Evolutionary conservation across 768 basidiomycete species (phyloP).

Genomic region (Rhodotorula toruloides): DNA sequence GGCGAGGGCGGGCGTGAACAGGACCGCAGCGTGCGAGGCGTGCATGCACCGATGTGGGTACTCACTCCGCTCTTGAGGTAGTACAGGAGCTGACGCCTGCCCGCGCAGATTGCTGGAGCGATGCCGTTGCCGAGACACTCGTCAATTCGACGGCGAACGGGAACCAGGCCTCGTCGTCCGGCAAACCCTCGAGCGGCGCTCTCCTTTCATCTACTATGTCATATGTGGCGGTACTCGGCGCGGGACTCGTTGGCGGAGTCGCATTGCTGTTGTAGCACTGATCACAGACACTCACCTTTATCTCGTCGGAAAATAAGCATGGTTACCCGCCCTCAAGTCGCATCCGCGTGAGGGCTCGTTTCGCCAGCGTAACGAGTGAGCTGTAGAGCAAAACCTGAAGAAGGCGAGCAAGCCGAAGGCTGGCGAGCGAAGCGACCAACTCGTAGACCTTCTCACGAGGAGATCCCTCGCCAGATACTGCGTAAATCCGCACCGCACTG

Average conservation of each 20-base stretch:
- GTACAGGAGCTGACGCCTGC: neutral
- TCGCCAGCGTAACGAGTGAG: no score
- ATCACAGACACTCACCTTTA: no score
- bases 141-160: slow-evolving; percentile 21
- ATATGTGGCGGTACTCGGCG: neutral
- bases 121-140: slow-evolving; percentile 8
- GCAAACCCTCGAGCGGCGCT: neutral
- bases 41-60: slow-evolving; percentile 23
- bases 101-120: slow-evolving; percentile 35
- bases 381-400: no score
- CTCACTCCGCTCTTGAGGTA: neutral
- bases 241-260: neutral
- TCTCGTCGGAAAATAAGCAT: no score
- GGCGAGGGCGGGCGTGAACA: slow-evolving; percentile 5
- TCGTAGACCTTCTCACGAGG: no score
- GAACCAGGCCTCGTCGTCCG: neutral
- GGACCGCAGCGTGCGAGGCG: slow-evolving; percentile 8
- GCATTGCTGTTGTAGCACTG: neutral
- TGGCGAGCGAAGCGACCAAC: no score
- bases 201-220: neutral
- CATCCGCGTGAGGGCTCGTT: no score
- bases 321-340: no score
- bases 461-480: neutral
- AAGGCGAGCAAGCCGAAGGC: no score
- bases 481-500: no score